These are phyloP conservation scores for Boechera divaricarpa DNA, from an alignment of 345 rosid genomes.

Conservation along the genomic window DNA sequence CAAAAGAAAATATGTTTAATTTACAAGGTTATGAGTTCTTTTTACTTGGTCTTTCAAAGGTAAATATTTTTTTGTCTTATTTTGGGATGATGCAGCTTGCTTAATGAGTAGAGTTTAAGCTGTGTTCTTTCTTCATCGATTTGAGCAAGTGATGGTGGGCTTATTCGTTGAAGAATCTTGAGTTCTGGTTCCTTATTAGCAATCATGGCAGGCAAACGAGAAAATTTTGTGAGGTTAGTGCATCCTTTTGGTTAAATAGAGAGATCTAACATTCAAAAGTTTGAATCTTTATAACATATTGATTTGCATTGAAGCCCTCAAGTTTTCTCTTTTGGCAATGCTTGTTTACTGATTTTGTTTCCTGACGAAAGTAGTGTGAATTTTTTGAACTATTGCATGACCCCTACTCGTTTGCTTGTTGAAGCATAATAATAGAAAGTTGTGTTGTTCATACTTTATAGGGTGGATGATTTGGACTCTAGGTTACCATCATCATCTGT, in stretches of 20 bases:
- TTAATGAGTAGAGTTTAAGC: slow-evolving; percentile 10
- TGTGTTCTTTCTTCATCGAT: slow-evolving; percentile 17
- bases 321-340: not conserved
- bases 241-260: not conserved
- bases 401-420: slow-evolving; percentile 1
- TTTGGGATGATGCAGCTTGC: slow-evolving; percentile 14
- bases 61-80: not conserved
- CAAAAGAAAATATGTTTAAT: not conserved
- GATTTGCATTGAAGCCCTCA: not conserved
- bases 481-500: slow-evolving; percentile 73
- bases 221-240: slow-evolving; percentile 37
- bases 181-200: slow-evolving; percentile 15
- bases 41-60: not conserved
- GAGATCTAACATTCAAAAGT: slow-evolving; percentile 16
- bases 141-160: slow-evolving; percentile 11
- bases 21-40: not conserved
- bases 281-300: not conserved
- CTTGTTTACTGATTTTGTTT: slow-evolving; percentile 1
- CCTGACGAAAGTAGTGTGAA: not conserved
- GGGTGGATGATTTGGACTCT: slow-evolving; percentile 93
- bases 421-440: slow-evolving; percentile 18
- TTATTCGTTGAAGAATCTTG: slow-evolving; percentile 9
- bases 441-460: slow-evolving; percentile 36
- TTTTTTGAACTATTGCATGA: not conserved
- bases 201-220: slow-evolving; percentile 40